Conservation (phyloP, 179 eudicot species). For the Corrigiola litoralis region DNA sequence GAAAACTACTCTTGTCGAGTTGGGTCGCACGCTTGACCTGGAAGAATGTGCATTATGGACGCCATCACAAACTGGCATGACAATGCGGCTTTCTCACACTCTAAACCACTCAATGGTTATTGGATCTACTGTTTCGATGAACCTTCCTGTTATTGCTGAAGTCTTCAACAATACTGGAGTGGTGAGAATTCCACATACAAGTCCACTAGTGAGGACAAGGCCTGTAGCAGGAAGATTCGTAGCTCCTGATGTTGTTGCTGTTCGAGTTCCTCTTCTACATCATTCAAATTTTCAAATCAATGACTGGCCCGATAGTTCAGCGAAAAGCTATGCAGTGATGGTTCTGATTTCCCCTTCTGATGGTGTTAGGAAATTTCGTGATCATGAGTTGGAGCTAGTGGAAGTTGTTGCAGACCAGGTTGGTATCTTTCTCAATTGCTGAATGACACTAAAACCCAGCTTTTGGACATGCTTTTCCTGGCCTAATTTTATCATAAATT, state of each 20-base stretch:
- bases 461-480: neutral
- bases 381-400: constrained; percentile 83
- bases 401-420: constrained; percentile 94
- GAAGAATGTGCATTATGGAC: constrained; percentile 81
- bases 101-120: constrained; percentile 46
- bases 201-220: constrained; percentile 55
- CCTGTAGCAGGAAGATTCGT: constrained; percentile 45
- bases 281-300: constrained; percentile 68
- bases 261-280: constrained; percentile 76
- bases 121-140: constrained; percentile 56
- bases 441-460: neutral
- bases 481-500: neutral
- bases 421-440: neutral
- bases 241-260: constrained; percentile 69
- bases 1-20: constrained; percentile 67
- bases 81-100: constrained; percentile 59
- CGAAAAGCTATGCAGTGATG: constrained; percentile 74
- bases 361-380: constrained; percentile 66
- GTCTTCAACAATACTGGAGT: constrained; percentile 55
- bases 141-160: constrained; percentile 50
- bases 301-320: constrained; percentile 66
- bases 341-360: constrained; percentile 70
- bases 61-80: constrained; percentile 63
- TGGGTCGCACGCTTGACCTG: constrained; percentile 65
- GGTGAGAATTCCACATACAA: constrained; percentile 49